phyloP scores from a whole-genome alignment of 345 rosid species.

The Murraya paniculata region DNA sequence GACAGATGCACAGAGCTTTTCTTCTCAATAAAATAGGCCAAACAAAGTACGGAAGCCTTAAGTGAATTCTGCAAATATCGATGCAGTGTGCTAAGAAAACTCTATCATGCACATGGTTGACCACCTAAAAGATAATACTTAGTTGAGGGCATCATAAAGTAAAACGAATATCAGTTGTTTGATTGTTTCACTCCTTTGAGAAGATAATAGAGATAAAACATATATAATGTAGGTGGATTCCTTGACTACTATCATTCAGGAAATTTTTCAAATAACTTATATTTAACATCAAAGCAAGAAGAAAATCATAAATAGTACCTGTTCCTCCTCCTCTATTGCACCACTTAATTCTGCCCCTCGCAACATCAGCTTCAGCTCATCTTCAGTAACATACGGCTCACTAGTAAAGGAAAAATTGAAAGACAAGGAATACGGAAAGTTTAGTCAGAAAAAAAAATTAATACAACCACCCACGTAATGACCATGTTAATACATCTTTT shows the following conservation, averaged over 20 bases:
- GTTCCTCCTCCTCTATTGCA: conserved; percentile 99
- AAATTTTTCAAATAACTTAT: neutral
- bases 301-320: conserved; percentile 36
- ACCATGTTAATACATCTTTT: neutral
- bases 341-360: conserved; percentile 97
- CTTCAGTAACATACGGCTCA: conserved; percentile 96
- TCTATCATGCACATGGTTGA: neutral
- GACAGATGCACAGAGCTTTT: neutral
- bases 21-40: neutral
- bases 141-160: too few species aligned
- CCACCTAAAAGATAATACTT: neutral
- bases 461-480: neutral
- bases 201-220: neutral
- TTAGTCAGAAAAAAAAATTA: neutral
- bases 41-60: neutral
- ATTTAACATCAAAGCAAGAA: neutral
- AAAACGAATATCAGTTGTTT: too few species aligned
- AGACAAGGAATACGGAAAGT: conserved; percentile 1
- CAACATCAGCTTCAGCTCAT: conserved; percentile 92
- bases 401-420: conserved; percentile 29
- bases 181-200: too few species aligned
- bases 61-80: neutral
- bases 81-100: neutral
- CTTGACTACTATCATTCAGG: neutral
- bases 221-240: neutral